Evolutionary conservation across 2,329 filamentous ascomycete species (phyloP).

Genomic region (Botrytis sinoallii): DNA sequence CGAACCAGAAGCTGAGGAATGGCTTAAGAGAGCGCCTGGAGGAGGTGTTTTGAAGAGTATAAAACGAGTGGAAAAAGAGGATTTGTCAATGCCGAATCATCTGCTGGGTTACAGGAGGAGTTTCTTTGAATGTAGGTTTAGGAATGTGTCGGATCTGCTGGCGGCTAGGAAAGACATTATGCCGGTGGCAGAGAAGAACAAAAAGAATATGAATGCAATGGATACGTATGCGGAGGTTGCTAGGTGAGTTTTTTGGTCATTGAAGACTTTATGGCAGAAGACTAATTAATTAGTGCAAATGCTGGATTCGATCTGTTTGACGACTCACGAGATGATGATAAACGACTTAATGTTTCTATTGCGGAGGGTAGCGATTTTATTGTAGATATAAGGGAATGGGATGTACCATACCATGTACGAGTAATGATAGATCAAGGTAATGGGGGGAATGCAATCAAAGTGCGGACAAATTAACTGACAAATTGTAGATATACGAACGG

Average conservation of each 20-base stretch:
- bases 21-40: constrained; percentile 72
- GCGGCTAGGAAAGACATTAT: constrained; percentile 79
- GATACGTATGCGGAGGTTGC: constrained; percentile 97
- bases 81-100: constrained; percentile 93
- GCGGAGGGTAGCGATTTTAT: constrained; percentile 94
- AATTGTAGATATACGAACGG: constrained; percentile 80
- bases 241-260: constrained; percentile 53
- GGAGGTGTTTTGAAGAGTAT: constrained; percentile 81
- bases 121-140: constrained; percentile 82
- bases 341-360: constrained; percentile 70
- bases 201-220: constrained; percentile 93
- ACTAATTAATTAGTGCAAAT: constrained; percentile 54
- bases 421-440: constrained; percentile 91
- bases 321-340: constrained; percentile 75
- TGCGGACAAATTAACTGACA: constrained; percentile 24
- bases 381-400: constrained; percentile 97
- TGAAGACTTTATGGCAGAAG: not conserved
- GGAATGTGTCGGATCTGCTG: constrained; percentile 82
- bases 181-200: constrained; percentile 94
- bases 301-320: constrained; percentile 95
- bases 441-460: constrained; percentile 25
- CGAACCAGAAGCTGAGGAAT: constrained; percentile 95
- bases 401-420: constrained; percentile 98
- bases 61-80: constrained; percentile 82
- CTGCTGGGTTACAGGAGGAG: constrained; percentile 84